These are phyloP conservation scores for Corymbia citriodora DNA, from an alignment of 441 rosid genomes.

Conservation along the genomic window DNA sequence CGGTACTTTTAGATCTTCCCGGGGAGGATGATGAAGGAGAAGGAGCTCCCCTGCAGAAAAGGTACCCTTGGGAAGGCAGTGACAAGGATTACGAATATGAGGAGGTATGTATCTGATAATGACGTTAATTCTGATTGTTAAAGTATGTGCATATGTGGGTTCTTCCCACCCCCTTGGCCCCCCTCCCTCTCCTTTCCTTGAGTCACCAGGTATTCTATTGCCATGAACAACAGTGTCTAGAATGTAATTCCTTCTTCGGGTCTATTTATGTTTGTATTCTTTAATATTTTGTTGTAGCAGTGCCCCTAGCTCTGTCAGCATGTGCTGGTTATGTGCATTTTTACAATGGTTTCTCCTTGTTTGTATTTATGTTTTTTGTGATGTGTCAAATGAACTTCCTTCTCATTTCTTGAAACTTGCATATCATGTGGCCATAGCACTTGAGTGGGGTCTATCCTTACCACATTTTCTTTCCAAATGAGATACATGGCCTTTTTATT, in stretches of 20 bases:
- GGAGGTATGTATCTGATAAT: conserved; percentile 36
- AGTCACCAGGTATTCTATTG: not conserved
- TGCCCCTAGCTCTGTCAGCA: not conserved
- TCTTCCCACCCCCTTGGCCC: not conserved
- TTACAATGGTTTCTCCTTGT: not conserved
- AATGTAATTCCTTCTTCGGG: not conserved
- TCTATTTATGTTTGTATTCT: not conserved
- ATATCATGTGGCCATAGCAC: not conserved
- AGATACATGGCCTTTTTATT: not conserved
- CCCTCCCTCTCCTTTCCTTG: not conserved
- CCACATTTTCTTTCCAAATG: not conserved
- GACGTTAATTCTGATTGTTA: not conserved
- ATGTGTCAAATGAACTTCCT: not conserved
- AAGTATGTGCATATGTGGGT: not conserved
- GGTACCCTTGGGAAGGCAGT: conserved; percentile 79
- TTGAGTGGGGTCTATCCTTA: not conserved
- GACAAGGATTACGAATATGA: conserved; percentile 74
- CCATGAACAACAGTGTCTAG: not conserved
- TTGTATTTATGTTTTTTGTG: not conserved
- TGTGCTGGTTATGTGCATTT: not conserved
- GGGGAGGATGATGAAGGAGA: conserved; percentile 54
- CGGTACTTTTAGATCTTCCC: conserved; percentile 24
- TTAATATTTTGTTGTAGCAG: not conserved
- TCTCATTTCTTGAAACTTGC: not conserved
- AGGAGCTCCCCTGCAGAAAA: conserved; percentile 30